Evolutionary conservation across 2,329 filamentous ascomycete genomes (phyloP), one percentile per base, ranked within the genome.

Genomic region (Graphilbum ipis-grandicollis): DNA sequence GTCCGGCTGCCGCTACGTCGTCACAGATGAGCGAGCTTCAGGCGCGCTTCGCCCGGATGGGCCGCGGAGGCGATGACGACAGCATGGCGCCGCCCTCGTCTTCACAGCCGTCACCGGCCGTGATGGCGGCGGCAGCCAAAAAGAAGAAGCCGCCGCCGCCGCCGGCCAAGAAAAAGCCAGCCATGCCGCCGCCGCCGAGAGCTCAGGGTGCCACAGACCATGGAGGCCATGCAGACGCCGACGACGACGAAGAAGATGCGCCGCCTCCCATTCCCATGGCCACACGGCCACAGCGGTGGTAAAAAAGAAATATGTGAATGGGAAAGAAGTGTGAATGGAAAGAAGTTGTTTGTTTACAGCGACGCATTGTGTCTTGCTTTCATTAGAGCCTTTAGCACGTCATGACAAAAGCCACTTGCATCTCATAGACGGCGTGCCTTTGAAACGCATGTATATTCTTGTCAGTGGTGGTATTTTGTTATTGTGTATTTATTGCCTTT

Each of bases 11-110:
- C 21, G 19, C 19, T 21, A 31, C 40, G 31, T 42, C 44, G 15
- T 48, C 57, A 23, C 72, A 75, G 32, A 56, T 83, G 39, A 71
- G 63, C 44, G 75, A 80, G 48, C 58, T 88, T 1, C 77, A 82
- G 49, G 70, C 71, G 19, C 68, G 75, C 25, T 84, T 84, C 53
- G 62, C 66, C 21, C 65, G 60, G 41, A 56, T 74, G 46, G 60
- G 57, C 29, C 59, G 59, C 5, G 28, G 50, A 59, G 75, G 19
- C 7, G 6, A 17, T 2, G 18, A 29, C 5, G 9, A 21, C 76
- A 83, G 47, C 71, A 75, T 4, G 76, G 77, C 45, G 69, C 68
- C 4, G 56, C 75, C 8, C 17, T 35, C 13, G 35, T 31, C 15
- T 25, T 17, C 30, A 14, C 29, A 34, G 4, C 34, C 38, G 7